Evolutionary conservation across 2,329 filamentous ascomycete species (phyloP).

Genomic region (Grosmannia huntii): DNA sequence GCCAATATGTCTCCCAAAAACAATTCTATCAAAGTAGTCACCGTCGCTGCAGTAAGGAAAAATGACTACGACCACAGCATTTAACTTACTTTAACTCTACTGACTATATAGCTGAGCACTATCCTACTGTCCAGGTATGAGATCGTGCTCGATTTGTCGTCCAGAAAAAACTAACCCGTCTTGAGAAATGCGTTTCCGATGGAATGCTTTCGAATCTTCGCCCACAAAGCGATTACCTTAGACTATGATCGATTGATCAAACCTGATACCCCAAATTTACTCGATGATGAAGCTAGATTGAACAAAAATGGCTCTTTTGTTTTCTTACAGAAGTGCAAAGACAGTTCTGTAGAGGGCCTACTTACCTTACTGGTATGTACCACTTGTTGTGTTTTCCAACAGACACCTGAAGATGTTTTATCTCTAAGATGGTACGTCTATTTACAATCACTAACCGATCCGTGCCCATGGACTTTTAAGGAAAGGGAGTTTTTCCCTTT

Average conservation of each 20-base stretch:
- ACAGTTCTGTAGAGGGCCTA: neutral
- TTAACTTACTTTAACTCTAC: neutral
- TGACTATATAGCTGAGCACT: neutral
- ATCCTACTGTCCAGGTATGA: neutral
- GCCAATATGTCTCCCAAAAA: neutral
- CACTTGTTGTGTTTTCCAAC: neutral
- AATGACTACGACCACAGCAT: neutral
- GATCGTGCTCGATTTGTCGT: neutral
- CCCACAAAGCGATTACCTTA: neutral
- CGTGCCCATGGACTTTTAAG: neutral
- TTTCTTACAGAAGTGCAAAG: neutral
- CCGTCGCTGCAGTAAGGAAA: neutral
- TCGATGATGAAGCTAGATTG: neutral
- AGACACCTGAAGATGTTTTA: neutral
- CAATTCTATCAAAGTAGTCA: neutral
- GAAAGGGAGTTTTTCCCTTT: neutral
- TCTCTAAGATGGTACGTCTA: neutral
- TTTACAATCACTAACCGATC: neutral
- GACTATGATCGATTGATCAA: neutral
- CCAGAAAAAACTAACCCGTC: neutral
- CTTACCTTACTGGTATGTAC: neutral
- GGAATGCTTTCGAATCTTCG: neutral
- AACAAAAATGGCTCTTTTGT: neutral
- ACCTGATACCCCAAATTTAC: neutral
- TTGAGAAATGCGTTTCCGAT: conserved; percentile 1